A percentile compares a stretch with the other conserved stretches of the same genome.
phyloP scores from a whole-genome alignment of 2,329 filamentous ascomycete genomes.

The Colletotrichum tanaceti region DNA sequence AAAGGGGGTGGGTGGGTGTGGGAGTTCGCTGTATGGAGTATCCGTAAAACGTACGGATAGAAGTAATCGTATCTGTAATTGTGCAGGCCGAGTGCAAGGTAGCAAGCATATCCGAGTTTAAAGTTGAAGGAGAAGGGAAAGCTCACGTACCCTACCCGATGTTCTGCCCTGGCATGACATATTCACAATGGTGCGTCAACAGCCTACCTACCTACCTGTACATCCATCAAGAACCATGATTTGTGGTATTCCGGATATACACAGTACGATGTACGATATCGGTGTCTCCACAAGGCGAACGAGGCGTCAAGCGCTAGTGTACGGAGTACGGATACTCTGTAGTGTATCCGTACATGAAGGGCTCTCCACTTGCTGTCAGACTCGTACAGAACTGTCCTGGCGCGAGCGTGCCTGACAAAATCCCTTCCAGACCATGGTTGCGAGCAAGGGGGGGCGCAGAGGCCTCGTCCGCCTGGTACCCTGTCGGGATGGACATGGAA shows the following conservation, averaged over 20 bases:
- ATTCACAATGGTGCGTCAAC: slow-evolving; percentile 13
- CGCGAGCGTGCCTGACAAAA: slow-evolving; percentile 6
- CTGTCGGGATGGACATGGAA: slow-evolving; percentile 30
- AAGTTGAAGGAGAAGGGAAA: neutral
- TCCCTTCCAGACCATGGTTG: slow-evolving; percentile 25
- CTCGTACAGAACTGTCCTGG: slow-evolving; percentile 12
- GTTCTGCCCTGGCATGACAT: slow-evolving; percentile 8
- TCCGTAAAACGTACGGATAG: neutral
- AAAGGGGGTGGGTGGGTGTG: neutral
- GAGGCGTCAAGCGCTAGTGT: slow-evolving; percentile 13
- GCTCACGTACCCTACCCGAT: neutral
- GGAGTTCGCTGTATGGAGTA: too few relatives aligned
- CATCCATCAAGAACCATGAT: slow-evolving; percentile 1
- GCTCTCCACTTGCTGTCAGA: slow-evolving; percentile 27
- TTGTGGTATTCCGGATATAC: slow-evolving; percentile 28
- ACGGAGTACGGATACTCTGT: too few relatives aligned
- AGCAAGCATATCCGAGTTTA: neutral
- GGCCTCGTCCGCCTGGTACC: slow-evolving; percentile 13
- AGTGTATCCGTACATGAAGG: slow-evolving; percentile 10
- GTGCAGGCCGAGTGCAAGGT: neutral
- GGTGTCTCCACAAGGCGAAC: slow-evolving; percentile 26
- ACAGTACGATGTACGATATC: too few relatives aligned
- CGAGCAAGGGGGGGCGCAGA: slow-evolving; percentile 21
- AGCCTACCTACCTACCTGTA: slow-evolving; percentile 20
- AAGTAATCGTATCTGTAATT: too few relatives aligned